Evolutionary conservation across 352 stramenopile genomes (phyloP).

Genomic region (Phytophthora pisi): DNA sequence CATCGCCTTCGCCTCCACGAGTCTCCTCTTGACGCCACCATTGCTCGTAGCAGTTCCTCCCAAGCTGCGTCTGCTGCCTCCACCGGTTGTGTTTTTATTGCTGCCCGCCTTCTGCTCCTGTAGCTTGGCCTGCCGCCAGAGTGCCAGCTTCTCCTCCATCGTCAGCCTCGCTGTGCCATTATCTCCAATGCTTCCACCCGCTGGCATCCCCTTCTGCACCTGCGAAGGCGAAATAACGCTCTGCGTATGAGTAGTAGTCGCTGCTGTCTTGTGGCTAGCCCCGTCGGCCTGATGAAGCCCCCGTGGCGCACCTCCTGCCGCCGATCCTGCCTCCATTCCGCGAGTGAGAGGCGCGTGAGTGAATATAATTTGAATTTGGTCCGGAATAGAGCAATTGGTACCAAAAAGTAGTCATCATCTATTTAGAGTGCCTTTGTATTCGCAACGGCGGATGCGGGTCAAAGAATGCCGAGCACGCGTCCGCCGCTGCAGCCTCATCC

Average conservation of each 20-base stretch:
- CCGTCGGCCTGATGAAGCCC: background rate
- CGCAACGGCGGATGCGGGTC: slow-evolving; percentile 31
- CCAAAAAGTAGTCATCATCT: slow-evolving; percentile 36
- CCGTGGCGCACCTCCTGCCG: background rate
- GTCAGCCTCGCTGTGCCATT: background rate
- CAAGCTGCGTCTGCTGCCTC: background rate
- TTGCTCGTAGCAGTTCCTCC: background rate
- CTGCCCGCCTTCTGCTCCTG: background rate
- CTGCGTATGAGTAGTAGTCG: background rate
- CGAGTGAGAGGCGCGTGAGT: background rate
- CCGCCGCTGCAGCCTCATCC: slow-evolving; percentile 35
- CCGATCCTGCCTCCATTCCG: background rate
- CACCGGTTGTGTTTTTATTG: background rate
- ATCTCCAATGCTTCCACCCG: background rate
- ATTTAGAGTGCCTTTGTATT: slow-evolving; percentile 33
- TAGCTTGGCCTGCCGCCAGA: slow-evolving; percentile 24
- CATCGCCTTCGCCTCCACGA: background rate
- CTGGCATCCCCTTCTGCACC: background rate
- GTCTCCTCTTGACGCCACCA: slow-evolving; percentile 15
- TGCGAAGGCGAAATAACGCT: background rate
- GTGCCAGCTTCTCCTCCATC: slow-evolving; percentile 30
- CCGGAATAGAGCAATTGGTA: background rate
- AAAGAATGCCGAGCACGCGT: slow-evolving; percentile 17
- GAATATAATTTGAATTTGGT: background rate
- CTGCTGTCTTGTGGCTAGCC: background rate